Conservation (phyloP, 139 green algal genomes). For the Eudorina sp. region DNA sequence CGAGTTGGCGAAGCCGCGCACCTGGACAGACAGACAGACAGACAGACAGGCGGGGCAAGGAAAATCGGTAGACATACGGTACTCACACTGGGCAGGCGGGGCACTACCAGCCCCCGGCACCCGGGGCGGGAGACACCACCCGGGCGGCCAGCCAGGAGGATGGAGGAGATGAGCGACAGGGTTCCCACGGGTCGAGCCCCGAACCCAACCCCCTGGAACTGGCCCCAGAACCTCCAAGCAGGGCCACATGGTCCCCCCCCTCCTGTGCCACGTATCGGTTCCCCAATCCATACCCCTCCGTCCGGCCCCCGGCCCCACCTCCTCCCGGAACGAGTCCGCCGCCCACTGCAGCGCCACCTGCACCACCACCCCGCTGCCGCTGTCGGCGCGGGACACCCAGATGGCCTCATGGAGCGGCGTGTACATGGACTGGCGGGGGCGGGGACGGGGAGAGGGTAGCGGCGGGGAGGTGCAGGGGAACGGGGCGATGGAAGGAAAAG, state of each 20-base stretch:
- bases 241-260: too few relatives aligned
- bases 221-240: too few relatives aligned
- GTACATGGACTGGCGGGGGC: background rate
- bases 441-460: background rate
- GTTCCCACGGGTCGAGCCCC: too few relatives aligned
- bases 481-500: background rate
- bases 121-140: too few relatives aligned
- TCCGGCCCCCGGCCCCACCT: slow-evolving; percentile 17
- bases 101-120: too few relatives aligned
- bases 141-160: too few relatives aligned
- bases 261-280: too few relatives aligned
- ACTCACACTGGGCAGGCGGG: too few relatives aligned
- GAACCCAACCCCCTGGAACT: too few relatives aligned
- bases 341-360: slow-evolving; percentile 87
- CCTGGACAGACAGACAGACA: background rate
- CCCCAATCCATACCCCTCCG: too few relatives aligned
- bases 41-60: background rate
- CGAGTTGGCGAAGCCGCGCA: slow-evolving; percentile 94
- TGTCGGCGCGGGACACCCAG: slow-evolving; percentile 57
- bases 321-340: slow-evolving; percentile 82
- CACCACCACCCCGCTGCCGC: slow-evolving; percentile 77
- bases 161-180: too few relatives aligned
- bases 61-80: too few relatives aligned
- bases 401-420: slow-evolving; percentile 42
- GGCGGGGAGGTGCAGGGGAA: background rate